Evolutionary conservation across 169 alveolate species (phyloP).

Genomic region (Plasmodium reichenowi): DNA sequence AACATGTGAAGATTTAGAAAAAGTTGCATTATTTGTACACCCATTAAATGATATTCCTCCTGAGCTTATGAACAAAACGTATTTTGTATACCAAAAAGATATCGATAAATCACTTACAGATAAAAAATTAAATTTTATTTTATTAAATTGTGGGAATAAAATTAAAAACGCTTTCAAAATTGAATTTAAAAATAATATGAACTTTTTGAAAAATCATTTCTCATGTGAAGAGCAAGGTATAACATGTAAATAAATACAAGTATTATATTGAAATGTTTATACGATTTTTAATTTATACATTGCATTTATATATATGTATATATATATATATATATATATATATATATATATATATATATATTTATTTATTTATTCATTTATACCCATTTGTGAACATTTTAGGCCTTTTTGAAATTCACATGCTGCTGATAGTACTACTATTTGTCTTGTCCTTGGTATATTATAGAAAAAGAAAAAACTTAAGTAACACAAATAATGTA

Average conservation of each 20-base stretch:
- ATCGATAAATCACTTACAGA: slow-evolving; percentile 1
- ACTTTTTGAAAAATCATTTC: slow-evolving; percentile 59
- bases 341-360: not conserved
- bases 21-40: slow-evolving; percentile 33
- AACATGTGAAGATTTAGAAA: slow-evolving; percentile 42
- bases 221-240: slow-evolving; percentile 76
- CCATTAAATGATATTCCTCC: slow-evolving; percentile 11
- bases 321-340: not conserved
- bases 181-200: slow-evolving; percentile 34
- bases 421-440: slow-evolving; percentile 22
- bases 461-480: slow-evolving; percentile 5
- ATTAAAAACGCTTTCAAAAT: slow-evolving; percentile 64
- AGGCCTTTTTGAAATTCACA: slow-evolving; percentile 40
- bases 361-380: not conserved
- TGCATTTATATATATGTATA: not conserved
- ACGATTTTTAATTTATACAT: not conserved
- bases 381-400: not conserved
- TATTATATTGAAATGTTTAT: no score
- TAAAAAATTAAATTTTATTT: slow-evolving; percentile 20
- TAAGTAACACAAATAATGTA: slow-evolving; percentile 5
- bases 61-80: not conserved
- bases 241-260: not conserved
- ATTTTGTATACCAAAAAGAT: slow-evolving; percentile 39
- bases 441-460: slow-evolving; percentile 26
- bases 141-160: slow-evolving; percentile 33